These are phyloP conservation scores for Auriculariales sp. DNA, from an alignment of 768 basidiomycete species.

Conservation along the genomic window DNA sequence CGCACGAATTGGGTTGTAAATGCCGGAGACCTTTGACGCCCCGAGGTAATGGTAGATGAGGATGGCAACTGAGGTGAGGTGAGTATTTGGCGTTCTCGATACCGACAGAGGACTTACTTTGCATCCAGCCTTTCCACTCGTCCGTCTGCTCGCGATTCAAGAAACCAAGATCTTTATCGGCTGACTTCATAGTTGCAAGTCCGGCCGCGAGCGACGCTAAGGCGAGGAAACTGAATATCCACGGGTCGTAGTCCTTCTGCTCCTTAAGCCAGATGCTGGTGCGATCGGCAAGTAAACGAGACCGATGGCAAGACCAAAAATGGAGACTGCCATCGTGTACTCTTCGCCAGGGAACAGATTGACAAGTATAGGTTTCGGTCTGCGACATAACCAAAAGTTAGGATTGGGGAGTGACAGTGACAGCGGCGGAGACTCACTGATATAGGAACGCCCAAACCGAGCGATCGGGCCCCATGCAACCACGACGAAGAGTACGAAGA, in stretches of 20 bases:
- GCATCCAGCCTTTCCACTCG: slow-evolving; percentile 99
- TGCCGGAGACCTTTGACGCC: slow-evolving; percentile 82
- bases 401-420: neutral
- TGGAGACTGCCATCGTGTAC: slow-evolving; percentile 30
- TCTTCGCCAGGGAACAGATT: slow-evolving; percentile 20
- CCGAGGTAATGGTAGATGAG: slow-evolving; percentile 88
- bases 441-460: slow-evolving; percentile 19
- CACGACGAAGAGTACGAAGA: slow-evolving; percentile 31
- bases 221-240: slow-evolving; percentile 49
- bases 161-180: slow-evolving; percentile 76
- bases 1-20: slow-evolving; percentile 83
- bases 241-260: slow-evolving; percentile 66
- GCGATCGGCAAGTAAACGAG: slow-evolving; percentile 73
- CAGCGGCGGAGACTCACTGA: slow-evolving; percentile 13
- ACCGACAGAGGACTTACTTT: slow-evolving; percentile 39
- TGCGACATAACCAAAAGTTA: neutral
- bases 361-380: slow-evolving; percentile 4
- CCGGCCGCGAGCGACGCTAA: slow-evolving; percentile 42
- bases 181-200: slow-evolving; percentile 46
- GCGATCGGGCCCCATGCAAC: slow-evolving; percentile 37
- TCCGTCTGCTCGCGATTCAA: slow-evolving; percentile 88
- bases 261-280: slow-evolving; percentile 80
- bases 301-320: slow-evolving; percentile 52
- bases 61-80: slow-evolving; percentile 45
- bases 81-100: neutral